phyloP scores from a whole-genome alignment of 306 rosid genomes.

The Crotalaria pallida region DNA sequence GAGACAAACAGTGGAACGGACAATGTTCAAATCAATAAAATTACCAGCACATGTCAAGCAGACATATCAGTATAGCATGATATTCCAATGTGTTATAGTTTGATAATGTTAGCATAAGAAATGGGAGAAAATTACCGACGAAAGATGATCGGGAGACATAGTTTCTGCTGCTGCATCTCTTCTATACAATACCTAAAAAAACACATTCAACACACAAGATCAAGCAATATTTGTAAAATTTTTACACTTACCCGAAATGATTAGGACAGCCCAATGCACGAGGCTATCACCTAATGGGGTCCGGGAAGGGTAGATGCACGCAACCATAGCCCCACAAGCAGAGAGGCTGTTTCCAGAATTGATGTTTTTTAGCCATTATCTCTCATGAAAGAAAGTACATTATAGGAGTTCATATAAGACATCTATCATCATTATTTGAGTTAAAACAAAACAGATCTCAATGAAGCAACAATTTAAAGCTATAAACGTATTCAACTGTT shows the following conservation, averaged over 20 bases:
- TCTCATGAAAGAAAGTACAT: not conserved
- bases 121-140: constrained; percentile 47
- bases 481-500: not conserved
- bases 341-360: too few relatives aligned
- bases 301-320: too few relatives aligned
- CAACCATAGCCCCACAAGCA: too few relatives aligned
- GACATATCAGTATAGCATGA: not conserved
- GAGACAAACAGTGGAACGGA: constrained; percentile 1
- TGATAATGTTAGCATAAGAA: not conserved
- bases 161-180: constrained; percentile 41
- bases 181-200: constrained; percentile 55
- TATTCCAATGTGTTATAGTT: not conserved
- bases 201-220: not conserved
- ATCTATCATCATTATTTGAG: not conserved
- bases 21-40: constrained; percentile 7
- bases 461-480: not conserved
- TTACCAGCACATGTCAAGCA: not conserved
- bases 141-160: constrained; percentile 54
- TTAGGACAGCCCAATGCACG: too few relatives aligned
- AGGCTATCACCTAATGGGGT: too few relatives aligned
- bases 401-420: not conserved
- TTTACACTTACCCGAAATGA: not conserved
- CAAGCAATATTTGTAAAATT: not conserved
- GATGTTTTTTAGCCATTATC: not conserved
- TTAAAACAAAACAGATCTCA: not conserved